Conservation (phyloP, 2,329 filamentous ascomycete species). For the Corinectria fuckeliana region DNA sequence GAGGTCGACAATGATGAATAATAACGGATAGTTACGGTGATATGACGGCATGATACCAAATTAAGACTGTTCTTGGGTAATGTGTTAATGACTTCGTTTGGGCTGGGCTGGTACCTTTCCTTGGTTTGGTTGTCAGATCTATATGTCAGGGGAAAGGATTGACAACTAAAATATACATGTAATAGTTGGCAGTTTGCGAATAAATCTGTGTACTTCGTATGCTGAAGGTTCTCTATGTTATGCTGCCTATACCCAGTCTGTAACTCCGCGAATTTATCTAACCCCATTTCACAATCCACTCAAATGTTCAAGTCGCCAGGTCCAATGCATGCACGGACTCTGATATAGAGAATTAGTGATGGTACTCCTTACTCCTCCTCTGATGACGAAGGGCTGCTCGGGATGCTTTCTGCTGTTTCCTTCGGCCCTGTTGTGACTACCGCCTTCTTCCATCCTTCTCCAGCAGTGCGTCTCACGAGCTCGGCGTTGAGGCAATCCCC, state of each 20-base stretch:
- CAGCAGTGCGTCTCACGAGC: slow-evolving; percentile 70
- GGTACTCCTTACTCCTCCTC: slow-evolving; percentile 14
- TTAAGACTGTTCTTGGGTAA: background rate
- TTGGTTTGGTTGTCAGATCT: slow-evolving; percentile 8
- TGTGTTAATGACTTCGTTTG: background rate
- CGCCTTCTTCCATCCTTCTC: slow-evolving; percentile 47
- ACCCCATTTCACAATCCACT: slow-evolving; percentile 6
- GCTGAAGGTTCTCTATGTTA: slow-evolving; percentile 11
- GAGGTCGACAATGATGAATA: background rate
- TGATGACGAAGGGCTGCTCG: slow-evolving; percentile 27
- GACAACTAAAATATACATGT: background rate
- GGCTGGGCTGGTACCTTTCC: slow-evolving; percentile 7
- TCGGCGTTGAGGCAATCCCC: slow-evolving; percentile 63
- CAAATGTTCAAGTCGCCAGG: slow-evolving; percentile 13
- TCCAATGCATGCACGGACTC: slow-evolving; percentile 2
- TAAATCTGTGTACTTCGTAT: background rate
- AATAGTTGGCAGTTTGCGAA: slow-evolving; percentile 15
- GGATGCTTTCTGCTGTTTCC: slow-evolving; percentile 20
- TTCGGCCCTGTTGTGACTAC: slow-evolving; percentile 18
- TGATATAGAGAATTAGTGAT: slow-evolving; percentile 2
- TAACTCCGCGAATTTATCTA: slow-evolving; percentile 20
- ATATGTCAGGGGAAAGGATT: background rate
- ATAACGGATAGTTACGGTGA: background rate
- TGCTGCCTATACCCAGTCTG: background rate
- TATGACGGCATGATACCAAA: background rate